Conservation (phyloP, 2,329 filamentous ascomycete species). For the Delphinella strobiligena region DNA sequence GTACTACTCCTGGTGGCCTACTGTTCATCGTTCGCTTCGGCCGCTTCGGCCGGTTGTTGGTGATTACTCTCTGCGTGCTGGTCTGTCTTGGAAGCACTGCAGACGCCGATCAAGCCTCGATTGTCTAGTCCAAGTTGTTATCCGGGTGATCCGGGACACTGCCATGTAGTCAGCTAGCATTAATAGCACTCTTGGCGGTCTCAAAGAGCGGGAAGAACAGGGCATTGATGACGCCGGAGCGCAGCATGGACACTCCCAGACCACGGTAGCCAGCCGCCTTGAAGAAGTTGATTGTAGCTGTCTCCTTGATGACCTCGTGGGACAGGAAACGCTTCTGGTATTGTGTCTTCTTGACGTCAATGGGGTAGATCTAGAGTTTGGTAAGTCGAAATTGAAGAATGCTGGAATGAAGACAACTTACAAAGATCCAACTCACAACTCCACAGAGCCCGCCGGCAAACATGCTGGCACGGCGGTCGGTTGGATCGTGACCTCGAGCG, state of each 20-base stretch:
- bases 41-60: no score
- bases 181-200: conserved; percentile 55
- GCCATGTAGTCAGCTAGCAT: conserved; percentile 12
- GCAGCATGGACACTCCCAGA: conserved; percentile 69
- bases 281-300: conserved; percentile 67
- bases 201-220: conserved; percentile 87
- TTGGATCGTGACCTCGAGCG: conserved; percentile 59
- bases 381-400: neutral
- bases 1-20: no score
- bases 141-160: neutral
- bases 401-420: conserved; percentile 29
- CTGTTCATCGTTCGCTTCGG: no score
- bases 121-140: conserved; percentile 1
- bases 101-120: no score
- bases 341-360: conserved; percentile 74
- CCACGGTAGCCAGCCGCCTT: conserved; percentile 67
- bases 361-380: conserved; percentile 37
- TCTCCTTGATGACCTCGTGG: conserved; percentile 47
- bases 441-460: conserved; percentile 71
- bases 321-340: conserved; percentile 74
- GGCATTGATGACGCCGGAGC: conserved; percentile 72
- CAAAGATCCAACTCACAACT: conserved; percentile 72
- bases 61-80: no score
- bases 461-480: conserved; percentile 66
- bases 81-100: no score